A percentile compares a stretch with the other conserved stretches of the same genome.
phyloP scores from a whole-genome alignment of 2,329 filamentous ascomycete species.

The Alternaria ventricosa region DNA sequence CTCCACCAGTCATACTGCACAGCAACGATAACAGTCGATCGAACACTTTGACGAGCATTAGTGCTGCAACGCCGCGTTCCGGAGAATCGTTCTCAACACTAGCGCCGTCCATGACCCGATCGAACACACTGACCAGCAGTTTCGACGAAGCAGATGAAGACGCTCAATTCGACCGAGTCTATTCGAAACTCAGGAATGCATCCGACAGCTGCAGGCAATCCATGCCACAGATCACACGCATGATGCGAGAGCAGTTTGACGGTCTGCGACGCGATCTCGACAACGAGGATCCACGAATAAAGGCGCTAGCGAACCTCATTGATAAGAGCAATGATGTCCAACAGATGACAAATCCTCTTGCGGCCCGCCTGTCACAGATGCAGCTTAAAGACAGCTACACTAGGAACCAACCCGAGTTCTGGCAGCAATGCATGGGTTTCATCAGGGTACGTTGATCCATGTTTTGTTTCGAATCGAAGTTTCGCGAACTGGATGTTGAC shows the following conservation, averaged over 20 bases:
- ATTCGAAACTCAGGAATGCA: constrained; percentile 74
- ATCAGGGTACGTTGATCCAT: constrained; percentile 56
- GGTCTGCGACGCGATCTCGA: constrained; percentile 40
- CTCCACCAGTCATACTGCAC: constrained; percentile 52
- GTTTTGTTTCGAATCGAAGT: constrained; percentile 7
- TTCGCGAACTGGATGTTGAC: constrained; percentile 33
- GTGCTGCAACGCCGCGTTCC: constrained; percentile 73
- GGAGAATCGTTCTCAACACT: constrained; percentile 77
- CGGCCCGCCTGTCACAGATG: constrained; percentile 75
- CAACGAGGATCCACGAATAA: constrained; percentile 42
- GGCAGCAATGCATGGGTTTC: constrained; percentile 76
- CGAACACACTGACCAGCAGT: constrained; percentile 64
- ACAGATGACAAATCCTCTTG: constrained; percentile 75
- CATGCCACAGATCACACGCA: constrained; percentile 61
- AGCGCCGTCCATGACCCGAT: constrained; percentile 53
- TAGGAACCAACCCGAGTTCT: constrained; percentile 68
- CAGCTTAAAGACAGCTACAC: constrained; percentile 84
- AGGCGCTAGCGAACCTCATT: constrained; percentile 65
- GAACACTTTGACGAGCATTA: constrained; percentile 59
- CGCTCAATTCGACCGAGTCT: constrained; percentile 81
- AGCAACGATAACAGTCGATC: constrained; percentile 59
- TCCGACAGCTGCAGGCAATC: constrained; percentile 75
- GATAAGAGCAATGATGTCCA: constrained; percentile 73
- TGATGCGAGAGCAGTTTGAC: constrained; percentile 39
- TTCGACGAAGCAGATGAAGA: constrained; percentile 74